Evolutionary conservation across 176 grass and related monocot genomes (phyloP), one percentile per base, ranked within the genome.

Genomic region (Juncus inflexus): DNA sequence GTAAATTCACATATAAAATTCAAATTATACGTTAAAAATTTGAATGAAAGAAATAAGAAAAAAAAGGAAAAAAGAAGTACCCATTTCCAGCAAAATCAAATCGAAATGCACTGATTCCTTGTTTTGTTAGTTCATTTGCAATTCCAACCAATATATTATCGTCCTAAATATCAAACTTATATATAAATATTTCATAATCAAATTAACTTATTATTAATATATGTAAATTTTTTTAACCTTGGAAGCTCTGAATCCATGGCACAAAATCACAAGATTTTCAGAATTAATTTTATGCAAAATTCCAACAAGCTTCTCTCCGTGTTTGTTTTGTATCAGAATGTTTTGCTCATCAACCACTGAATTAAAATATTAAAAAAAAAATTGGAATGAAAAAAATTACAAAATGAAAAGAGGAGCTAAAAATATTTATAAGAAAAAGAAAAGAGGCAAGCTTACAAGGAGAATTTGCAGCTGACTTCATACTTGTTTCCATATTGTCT

Each of bases 11-110:
- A 63, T 16, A 7, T 50, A 13, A 35, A 60, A 66, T 12, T 15
- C 11, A 80, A 65, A 35, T 62, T 45, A 28, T 2, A 65, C 15
- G 42, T 37, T 6, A n/a, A 5, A 6, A 39, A 47, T 53, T 41
- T 65, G 19, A 39, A 50, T 35, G 10, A 15, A 5, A 69, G 40
- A 52, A 37, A 8, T 10, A 60, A 65, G 41, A 38, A 79, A 11
- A 37, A 6, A 5, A 15, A 37, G 60, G 0, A 35, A 53, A 37
- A 15, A 40, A 12, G 39, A 37, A 50, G 78, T 89, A 97, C 87
- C 92, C 92, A 69, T 97, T 97, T 77, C 92, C 87, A 35, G 84
- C 60, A 89, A 97, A 97, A 89, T 97, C 92, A 79, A 97, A 86
- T 12, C 82, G 87, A 77, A 86, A 97, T 47, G 42, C 65, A 59